Evolutionary conservation across 2,329 filamentous ascomycete genomes (phyloP), one percentile per base, ranked within the genome.

Genomic region (Aspergillus sclerotialis): DNA sequence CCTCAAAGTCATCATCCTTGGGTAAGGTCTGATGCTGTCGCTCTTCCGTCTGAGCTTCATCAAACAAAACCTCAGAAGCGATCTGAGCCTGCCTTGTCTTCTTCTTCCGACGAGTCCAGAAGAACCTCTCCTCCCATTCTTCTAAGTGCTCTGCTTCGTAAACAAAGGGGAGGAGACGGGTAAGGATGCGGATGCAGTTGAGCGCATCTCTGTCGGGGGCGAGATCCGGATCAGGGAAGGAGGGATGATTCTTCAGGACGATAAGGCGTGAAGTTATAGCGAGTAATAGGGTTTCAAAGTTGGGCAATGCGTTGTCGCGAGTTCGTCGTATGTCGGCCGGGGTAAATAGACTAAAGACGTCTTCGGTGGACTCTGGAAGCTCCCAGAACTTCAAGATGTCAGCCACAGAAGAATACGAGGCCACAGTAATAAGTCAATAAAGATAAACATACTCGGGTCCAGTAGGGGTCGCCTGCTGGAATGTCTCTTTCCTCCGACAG

Each of bases 301-400:
- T 95, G 58, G 84, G 81, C 42, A 93, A 69, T 30, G 88, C 83
- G 50, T 78, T 75, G 61, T 95, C 90, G 56, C 89, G 79, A 29
- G 87, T 89, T 48, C 89, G 80, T 42, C 89, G 84, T 44, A 95
- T 90, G 58, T 93, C 85, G 38, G 82, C 79, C 5, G 88, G 80
- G 24, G 89, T 88, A 65, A 95, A 96, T 41, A 96, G 77, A 57
- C 87, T 94, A 69, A 96, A 96, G 54, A 98, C 81, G 69, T 98
- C 92, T 58, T 96, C 92, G 33, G 86, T 80, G 10, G 88, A 89
- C 63, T 96, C 92, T 43, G 92, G 92, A 28, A 98, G 80, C 63
- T 94, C 86, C 89, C 90, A 96, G 68, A 96, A 96, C 84, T 95
- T n/a, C 16, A 24, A 15, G 8, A 31, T 10, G 39, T 61, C 35